Base-by-base conservation (phyloP, 1,284 basidiomycete species). In the Puccinia hordei region DNA sequence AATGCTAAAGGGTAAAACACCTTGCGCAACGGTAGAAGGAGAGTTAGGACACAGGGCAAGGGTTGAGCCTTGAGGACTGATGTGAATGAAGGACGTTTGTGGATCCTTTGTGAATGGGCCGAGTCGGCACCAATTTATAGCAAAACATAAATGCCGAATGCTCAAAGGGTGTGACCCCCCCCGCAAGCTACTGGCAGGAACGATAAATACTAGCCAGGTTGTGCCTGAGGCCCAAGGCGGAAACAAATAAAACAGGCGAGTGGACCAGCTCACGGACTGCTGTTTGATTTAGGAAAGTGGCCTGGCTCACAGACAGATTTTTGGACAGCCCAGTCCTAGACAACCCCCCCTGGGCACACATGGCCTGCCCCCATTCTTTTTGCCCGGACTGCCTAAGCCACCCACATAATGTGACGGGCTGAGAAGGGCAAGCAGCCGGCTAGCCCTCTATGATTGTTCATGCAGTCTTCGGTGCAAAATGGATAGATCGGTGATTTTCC, bases 71-170 rank as follows among this genome's bases (percentile, higher is more conserved):
- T 66, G 63, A 27, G 27, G 5, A 46, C 63, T 66, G n/a, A 41
- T 35, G 38, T 10, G 15, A 66, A 66, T 66, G 41, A 66, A 46
- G 41, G 63, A 24, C 13, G 63, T 41, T 53, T 38, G 41, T n/a
- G 38, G 41, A 44, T 44, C 12, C 38, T 24, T 10, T 46, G 19
- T 2, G 27, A 33, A 53, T 71, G 68, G 49, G 68, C 68, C 49
- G 68, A 71, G 44, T 71, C 46, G 68, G 68, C 49, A 27, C 27
- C 68, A 71, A 33, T 53, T 71, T 71, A 71, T 71, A 71, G 49
- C 15, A 71, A 71, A 71, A 71, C 68, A 53, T 51, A 46, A 51
- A 53, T 53, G 44, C 33, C 15, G 30, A 53, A 71, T 33, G 53
- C 24, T 53, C 68, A 33, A 71, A 71, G 44, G 68, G 24, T 49